Conservation (phyloP, 805 yeast genomes). For the Schizosaccharomyces osmophilus region DNA sequence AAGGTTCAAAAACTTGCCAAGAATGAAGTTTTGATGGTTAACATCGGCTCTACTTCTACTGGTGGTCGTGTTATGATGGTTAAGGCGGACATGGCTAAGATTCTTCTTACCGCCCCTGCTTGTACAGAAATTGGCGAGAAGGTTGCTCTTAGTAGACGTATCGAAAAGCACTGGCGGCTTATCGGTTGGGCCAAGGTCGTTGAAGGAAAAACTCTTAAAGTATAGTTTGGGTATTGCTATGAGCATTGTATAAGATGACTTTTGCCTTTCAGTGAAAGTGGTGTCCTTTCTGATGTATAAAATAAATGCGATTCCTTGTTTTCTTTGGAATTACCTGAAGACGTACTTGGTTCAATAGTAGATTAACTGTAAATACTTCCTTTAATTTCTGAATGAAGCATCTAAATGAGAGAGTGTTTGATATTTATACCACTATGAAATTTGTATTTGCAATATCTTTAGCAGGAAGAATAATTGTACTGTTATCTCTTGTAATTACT, state of each 20-base stretch:
- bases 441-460: too few relatives aligned
- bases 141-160: slow-evolving; percentile 95
- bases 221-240: not conserved
- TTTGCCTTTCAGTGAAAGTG: not conserved
- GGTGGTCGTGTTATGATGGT: slow-evolving; percentile 98
- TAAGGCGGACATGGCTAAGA: slow-evolving; percentile 96
- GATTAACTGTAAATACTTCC: too few relatives aligned
- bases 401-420: too few relatives aligned
- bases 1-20: slow-evolving; percentile 83
- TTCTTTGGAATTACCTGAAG: not conserved
- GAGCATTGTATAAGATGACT: not conserved
- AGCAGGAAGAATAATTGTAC: too few relatives aligned
- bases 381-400: too few relatives aligned
- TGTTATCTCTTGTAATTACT: too few relatives aligned
- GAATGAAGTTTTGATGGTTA: slow-evolving; percentile 94
- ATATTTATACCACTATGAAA: too few relatives aligned
- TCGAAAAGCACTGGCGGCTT: slow-evolving; percentile 98
- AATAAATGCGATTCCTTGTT: not conserved
- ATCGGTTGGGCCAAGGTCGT: slow-evolving; percentile 99
- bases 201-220: slow-evolving; percentile 32
- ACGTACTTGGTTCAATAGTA: too few relatives aligned
- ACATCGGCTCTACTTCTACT: slow-evolving; percentile 96
- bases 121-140: slow-evolving; percentile 96
- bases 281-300: not conserved
- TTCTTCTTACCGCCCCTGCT: slow-evolving; percentile 89